phyloP scores from a whole-genome alignment of 2,329 filamentous ascomycete species.

The Dactylellina leptospora region DNA sequence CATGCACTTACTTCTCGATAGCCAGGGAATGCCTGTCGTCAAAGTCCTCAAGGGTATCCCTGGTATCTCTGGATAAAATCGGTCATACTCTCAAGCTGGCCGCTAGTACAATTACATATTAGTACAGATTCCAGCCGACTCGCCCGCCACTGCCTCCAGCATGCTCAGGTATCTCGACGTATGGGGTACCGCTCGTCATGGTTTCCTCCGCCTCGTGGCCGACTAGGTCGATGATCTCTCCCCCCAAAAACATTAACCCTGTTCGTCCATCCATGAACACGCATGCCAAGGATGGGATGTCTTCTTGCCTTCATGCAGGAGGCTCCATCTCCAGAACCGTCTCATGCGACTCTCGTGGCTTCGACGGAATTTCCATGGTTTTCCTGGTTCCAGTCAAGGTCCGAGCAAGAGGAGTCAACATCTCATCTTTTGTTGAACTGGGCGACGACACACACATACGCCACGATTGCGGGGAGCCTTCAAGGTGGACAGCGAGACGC shows the following conservation, averaged over 20 bases:
- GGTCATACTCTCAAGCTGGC: conserved; percentile 13
- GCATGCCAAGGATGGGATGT: background rate
- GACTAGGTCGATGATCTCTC: conserved; percentile 2
- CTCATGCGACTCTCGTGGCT: conserved; percentile 20
- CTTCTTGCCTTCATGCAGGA: conserved; percentile 10
- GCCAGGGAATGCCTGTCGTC: conserved; percentile 28
- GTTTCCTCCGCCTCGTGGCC: conserved; percentile 21
- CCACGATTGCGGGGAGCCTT: conserved; percentile 49
- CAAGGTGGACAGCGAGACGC: conserved; percentile 17
- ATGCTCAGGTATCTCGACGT: no score
- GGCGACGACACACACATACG: conserved; percentile 8
- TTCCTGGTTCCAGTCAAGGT: conserved; percentile 14
- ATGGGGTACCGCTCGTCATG: no score
- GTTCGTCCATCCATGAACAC: background rate
- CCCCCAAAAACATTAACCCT: background rate
- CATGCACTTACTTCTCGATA: no score
- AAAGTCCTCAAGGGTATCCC: conserved; percentile 15
- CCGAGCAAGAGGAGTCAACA: conserved; percentile 16
- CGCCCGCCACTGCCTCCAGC: no score
- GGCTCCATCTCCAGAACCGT: conserved; percentile 1
- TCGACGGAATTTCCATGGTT: conserved; percentile 8
- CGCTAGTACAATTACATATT: no score
- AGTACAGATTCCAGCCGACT: no score
- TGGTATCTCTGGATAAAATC: conserved; percentile 38
- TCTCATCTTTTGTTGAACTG: conserved; percentile 29